Percentiles rank a stretch among this genome's conserved stretches.
Conservation (phyloP, 257 asterid genomes). For the Craterostigma plantagineum region DNA sequence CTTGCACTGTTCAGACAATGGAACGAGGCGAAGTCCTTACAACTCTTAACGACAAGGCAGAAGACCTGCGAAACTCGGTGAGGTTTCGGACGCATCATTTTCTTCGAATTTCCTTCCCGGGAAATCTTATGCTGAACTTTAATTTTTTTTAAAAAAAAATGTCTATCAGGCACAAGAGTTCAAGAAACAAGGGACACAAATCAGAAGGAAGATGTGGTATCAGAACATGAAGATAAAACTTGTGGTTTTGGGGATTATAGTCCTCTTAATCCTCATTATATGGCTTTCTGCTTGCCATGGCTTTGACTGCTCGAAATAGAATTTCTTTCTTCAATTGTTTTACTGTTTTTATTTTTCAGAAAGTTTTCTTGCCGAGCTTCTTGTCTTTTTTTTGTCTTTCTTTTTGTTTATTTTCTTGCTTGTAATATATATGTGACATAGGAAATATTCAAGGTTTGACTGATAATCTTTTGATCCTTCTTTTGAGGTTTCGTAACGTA, state of each 20-base stretch:
- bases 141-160: not conserved
- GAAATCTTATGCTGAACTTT: not conserved
- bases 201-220: conserved; percentile 58
- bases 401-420: no score
- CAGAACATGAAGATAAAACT: conserved; percentile 59
- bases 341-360: no score
- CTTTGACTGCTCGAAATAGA: conserved; percentile 42
- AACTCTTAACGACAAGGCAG: conserved; percentile 35
- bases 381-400: no score
- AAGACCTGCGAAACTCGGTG: conserved; percentile 46
- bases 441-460: no score
- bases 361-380: no score
- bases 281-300: conserved; percentile 61
- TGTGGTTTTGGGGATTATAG: conserved; percentile 40
- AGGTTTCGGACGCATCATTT: not conserved
- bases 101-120: not conserved
- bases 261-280: conserved; percentile 32
- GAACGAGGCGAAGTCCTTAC: conserved; percentile 49
- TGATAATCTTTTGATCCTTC: no score
- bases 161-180: conserved; percentile 29
- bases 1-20: conserved; percentile 23
- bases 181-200: conserved; percentile 32
- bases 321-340: no score
- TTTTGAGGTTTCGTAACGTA: no score
- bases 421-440: no score